Evolutionary conservation across 495 filamentous ascomycete genomes (phyloP), one percentile per base, ranked within the genome.

Genomic region (Penicillium mononematosum): DNA sequence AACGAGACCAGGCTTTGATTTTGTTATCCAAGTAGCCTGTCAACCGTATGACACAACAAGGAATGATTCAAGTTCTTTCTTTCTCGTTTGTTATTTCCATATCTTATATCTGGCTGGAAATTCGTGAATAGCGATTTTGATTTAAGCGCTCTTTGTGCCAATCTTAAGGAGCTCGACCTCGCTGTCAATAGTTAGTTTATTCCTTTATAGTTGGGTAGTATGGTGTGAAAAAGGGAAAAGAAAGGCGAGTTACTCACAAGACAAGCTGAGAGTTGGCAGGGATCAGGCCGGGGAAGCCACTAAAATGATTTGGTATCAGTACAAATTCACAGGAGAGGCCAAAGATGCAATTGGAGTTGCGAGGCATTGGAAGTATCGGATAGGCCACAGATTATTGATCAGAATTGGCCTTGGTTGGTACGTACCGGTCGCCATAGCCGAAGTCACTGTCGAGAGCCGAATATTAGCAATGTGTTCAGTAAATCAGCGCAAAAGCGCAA

Each of bases 381-480:
- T 12, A 22, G n/a, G 27, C 6, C 14, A 16, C 16, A 16, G 14
- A 17, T 16, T 12, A 16, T 41, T n/a, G 34, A 25, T 24, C 14
- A 25, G 50, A 2, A 46, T 31, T 45, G n/a, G 1, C 4, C 7
- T 27, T 16, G 32, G 39, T 43, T 27, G 42, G 12, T 16, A 60
- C 85, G 70, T 80, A 91, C 88, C 78, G 71, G 29, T 80, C 69
- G 31, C 89, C 90, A 63, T 95, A 95, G 47, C 78, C 90, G 64
- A 80, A 92, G 73, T 91, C 88, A 67, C 90, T 92, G 53, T 41
- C 45, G 38, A 17, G 19, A 22, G 10, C 2, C 25, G 34, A 16
- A 56, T 41, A 56, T 78, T 57, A 75, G 70, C 58, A 55, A 17
- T 43, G 24, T 58, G 24, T 58, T 53, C 27, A 31, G 34, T 45